These are phyloP conservation scores for Termitomyces sp. DNA, from an alignment of 768 basidiomycete genomes.

Conservation along the genomic window DNA sequence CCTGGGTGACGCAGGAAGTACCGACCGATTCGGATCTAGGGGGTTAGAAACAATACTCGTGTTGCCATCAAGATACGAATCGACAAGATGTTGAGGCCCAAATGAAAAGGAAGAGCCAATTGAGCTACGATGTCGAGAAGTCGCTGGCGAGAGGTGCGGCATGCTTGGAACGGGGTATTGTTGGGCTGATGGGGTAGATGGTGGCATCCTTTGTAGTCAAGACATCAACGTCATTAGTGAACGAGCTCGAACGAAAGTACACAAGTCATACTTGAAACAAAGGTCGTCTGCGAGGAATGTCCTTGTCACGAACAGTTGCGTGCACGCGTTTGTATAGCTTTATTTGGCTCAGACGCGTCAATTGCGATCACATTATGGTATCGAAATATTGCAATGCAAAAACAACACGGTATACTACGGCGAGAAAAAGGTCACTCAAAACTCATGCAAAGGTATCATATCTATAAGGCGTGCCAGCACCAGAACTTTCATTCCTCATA, in stretches of 20 bases:
- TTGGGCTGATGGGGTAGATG: constrained; percentile 45
- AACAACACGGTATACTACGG: background rate
- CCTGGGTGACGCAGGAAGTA: constrained; percentile 66
- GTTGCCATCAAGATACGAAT: constrained; percentile 64
- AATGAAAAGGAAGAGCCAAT: constrained; percentile 82
- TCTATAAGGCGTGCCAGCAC: background rate
- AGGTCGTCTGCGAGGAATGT: background rate
- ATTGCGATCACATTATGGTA: background rate
- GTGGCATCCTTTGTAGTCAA: constrained; percentile 21
- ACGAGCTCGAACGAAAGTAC: background rate
- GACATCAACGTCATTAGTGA: background rate
- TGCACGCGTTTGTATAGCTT: background rate
- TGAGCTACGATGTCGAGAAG: constrained; percentile 58
- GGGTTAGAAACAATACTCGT: constrained; percentile 51
- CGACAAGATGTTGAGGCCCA: constrained; percentile 69
- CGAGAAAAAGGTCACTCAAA: background rate
- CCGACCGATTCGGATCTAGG: constrained; percentile 77
- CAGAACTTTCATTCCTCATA: constrained; percentile 43
- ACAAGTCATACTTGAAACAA: background rate
- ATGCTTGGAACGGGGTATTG: constrained; percentile 38
- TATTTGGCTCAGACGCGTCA: constrained; percentile 1
- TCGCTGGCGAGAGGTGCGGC: constrained; percentile 48
- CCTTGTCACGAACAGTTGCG: background rate
- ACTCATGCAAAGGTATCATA: background rate
- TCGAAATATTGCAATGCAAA: background rate